Evolutionary conservation across 116 monocot genomes (phyloP), one percentile per base, ranked within the genome.

Genomic region (Posidonia oceanica): DNA sequence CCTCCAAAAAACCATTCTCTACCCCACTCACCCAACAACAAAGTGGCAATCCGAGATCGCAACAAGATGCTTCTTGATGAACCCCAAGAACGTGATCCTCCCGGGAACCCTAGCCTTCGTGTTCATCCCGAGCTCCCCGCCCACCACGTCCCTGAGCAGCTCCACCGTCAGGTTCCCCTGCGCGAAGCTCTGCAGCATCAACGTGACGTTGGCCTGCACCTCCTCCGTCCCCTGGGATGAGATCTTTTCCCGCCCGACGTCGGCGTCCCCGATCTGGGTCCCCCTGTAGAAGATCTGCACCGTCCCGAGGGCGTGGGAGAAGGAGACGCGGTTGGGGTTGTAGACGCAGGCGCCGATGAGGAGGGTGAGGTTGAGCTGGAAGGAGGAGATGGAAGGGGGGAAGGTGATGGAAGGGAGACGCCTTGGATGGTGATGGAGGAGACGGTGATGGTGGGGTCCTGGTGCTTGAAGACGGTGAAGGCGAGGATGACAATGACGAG

Each of bases 281-380:
- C 80, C 76, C 15, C 76, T 64, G 90, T 94, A 94, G 77, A 51
- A 73, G 56, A 94, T 63, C 52, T 22, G 39, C 59, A 83, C 68
- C 21, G 59, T 75, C 60, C 86, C 91, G 58, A 71, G 72, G 60
- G 36, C 73, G 80, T 86, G 78, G 55, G 78, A 1, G 91, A 94
- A 91, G 70, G 90, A 77, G 18, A 82, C 90, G 52, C 72, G 74
- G 79, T 94, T 94, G 61, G 84, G 94, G 84, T 94, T 94, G 72
- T 72, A 20, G 48, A 91, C 84, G 51, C 52, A 66, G 62, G 83
- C 63, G 5, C 66, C 63, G 67, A 88, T 78, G 41, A 67, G 36
- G 54, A 94, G 80, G 52, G 91, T 82, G 61, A 88, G 70, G 83
- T 94, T 94, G 66, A 94, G 44, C 68, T 80, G 53, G 52, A 94